Evolutionary conservation across 108 stramenopile genomes (phyloP), one percentile per base, ranked within the genome.

Genomic region (Stephanodiscus triporus): DNA sequence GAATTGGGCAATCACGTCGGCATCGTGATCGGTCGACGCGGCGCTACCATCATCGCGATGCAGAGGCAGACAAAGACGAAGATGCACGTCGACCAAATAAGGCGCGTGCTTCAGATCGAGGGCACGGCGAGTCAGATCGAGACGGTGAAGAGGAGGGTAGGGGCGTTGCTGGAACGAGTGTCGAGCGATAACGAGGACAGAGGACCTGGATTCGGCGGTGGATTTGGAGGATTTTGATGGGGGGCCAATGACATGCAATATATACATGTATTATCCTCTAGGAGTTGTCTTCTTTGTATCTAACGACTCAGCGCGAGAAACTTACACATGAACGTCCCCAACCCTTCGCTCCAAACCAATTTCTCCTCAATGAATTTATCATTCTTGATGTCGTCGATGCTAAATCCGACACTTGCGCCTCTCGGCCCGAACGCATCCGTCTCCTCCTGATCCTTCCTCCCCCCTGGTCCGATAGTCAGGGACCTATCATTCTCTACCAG

Each of bases 1-100:
- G 91, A 95, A 68, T 63, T 95, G 26, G 94, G 94, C 10, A 92
- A 92, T 68, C 94, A 95, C 79, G 94, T 95, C 17, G 94, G 94
- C 47, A 95, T 95, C 69, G 94, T 95, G 6, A 95, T 95, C 82
- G 94, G 94, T 22, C 73, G 86, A 29, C 73, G 88, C n/a, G 94
- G 94, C 59, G 89, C 92, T 10, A 95, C 94, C 10, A 95, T 95
- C 75, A 95, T 95, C 71, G 76, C 86, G 6, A 93, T 95, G 91
- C 94, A 95, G 75, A 81, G 94, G 24, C 86, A 88, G 26, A 95
- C 94, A 1, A 91, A 91, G 26, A 93, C 91, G 4, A 95, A 95
- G 78, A 95, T 95, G 94, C 89, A 91, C 63, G 94, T 95, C 14
- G 94, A 95, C 58, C 94, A 95, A 70, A 87, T 90, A 7, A 85